Evolutionary conservation across 2,329 filamentous ascomycete species (phyloP), one percentile per base, ranked within the genome.

Genomic region (Alternaria postmessia): DNA sequence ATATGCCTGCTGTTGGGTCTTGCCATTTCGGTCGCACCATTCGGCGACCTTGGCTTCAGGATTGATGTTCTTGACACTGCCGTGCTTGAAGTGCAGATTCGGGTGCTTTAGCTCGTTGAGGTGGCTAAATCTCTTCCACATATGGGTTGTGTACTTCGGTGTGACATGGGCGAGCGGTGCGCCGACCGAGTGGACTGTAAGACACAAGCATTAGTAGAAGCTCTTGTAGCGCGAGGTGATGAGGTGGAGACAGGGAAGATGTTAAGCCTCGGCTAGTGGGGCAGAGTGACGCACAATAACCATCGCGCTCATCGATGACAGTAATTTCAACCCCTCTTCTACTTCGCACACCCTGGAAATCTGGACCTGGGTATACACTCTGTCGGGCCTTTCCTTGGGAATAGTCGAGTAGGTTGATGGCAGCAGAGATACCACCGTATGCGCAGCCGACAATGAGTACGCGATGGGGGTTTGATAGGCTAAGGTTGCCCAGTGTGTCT

Each of bases 291-390:
- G 69, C 81, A 93, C 91, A 93, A 75, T 88, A 93, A n/a, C 91
- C 91, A 81, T 94, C 91, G n/a, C 90, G 83, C 76, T 93, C 90
- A 69, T 94, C 91, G 24, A 92, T 87, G 22, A 94, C 84, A 22
- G 89, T 93, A 51, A 94, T 88, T 38, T 92, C 85, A 14, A 92
- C 78, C 1, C 86, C 83, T 44, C 89, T 81, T 24, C 81, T 82
- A 44, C 81, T 80, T 20, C 62, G 73, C 30, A 41, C 67, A 39
- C 66, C 74, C 55, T 64, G 79, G 65, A 78, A 73, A 22, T 76
- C 75, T 30, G 68, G 83, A 7, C 72, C 69, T 41, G 74, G 68
- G 52, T 77, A 75, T 7, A 72, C 64, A 67, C 71, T 84, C 79
- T 81, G 80, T 14, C 88, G 84, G 7, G 78, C 72, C 61, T 82